Base-by-base conservation (phyloP, 75 land plant genomes). In the Pinus taeda region DNA sequence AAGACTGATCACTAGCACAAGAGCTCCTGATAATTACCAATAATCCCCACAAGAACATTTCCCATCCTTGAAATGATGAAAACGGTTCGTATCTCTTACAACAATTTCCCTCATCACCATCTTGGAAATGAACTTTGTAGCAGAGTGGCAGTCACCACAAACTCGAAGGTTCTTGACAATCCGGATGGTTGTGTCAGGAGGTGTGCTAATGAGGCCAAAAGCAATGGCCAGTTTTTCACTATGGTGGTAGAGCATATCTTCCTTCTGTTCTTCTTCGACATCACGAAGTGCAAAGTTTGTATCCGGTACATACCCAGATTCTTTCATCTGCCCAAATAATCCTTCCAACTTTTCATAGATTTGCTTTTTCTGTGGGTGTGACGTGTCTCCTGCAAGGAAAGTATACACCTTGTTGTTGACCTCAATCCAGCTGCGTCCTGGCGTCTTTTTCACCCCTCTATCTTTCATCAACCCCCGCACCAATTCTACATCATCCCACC, bases 371-470 rank as follows among this genome's bases (percentile, higher is more conserved):
- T 78, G 77, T n/a, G 87, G 80, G 71, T 82, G 81, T 12, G 66
- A 69, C 75, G 33, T 81, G 57, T 89, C 92, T 60, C 85, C 83
- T 13, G 86, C 81, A 30, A 87, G 69, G 76, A 90, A 90, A 11
- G 77, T 66, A 65, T 85, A 85, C 33, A 71, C 64, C 59, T 77
- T 77, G 6, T 82, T 71, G 29, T 83, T 81, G 2, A 88, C 82
- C 57, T 84, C 93, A 39, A 90, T 75, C 93, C 90, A 86, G 56
- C 93, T 90, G 42, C 74, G 82, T 11, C 81, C 93, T 6, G 88
- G 79, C 45, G 82, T 84, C 81, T 90, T 90, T 53, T 42, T 81
- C 17, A 88, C 75, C n/a, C 88, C 89, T 45, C 39, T 71, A 13
- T 74, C 73, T 74, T 81, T 53, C 65, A 74, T 26, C 73, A 77